Conservation (phyloP, 2,329 filamentous ascomycete species). For the Neofusicoccum kwambonambiense region DNA sequence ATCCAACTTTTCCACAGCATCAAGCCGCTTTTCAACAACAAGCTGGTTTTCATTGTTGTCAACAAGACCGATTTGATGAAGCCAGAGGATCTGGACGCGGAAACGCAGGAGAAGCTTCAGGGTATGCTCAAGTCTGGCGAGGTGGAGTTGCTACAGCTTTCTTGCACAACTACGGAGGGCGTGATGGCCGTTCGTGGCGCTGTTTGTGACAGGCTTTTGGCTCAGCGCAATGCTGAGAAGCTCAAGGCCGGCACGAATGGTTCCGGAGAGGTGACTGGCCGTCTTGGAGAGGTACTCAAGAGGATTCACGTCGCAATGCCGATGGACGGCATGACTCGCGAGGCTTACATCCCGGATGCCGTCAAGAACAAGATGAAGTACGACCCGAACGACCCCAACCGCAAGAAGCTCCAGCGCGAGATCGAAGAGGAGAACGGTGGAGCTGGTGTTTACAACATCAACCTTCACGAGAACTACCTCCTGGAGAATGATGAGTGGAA, state of each 20-base stretch:
- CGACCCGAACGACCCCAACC: conserved; percentile 83
- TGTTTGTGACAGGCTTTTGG: conserved; percentile 88
- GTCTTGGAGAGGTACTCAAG: conserved; percentile 85
- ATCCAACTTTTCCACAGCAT: conserved; percentile 95
- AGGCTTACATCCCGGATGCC: conserved; percentile 86
- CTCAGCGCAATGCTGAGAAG: conserved; percentile 92
- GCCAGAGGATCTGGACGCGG: conserved; percentile 81
- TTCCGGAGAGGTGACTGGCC: conserved; percentile 70
- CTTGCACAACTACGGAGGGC: conserved; percentile 91
- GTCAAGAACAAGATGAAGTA: conserved; percentile 81
- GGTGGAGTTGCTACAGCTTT: conserved; percentile 89
- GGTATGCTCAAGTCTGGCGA: conserved; percentile 80
- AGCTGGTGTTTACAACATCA: conserved; percentile 92
- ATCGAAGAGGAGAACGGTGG: conserved; percentile 90
- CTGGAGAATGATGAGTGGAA: conserved; percentile 92
- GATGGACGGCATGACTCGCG: conserved; percentile 72
- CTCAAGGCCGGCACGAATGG: conserved; percentile 83
- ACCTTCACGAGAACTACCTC: conserved; percentile 83
- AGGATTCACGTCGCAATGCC: conserved; percentile 97
- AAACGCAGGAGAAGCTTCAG: conserved; percentile 75
- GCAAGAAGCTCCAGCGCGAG: conserved; percentile 77
- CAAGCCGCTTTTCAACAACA: conserved; percentile 95
- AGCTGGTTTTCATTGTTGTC: conserved; percentile 92
- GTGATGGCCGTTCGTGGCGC: conserved; percentile 94
- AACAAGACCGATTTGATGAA: conserved; percentile 96